phyloP scores from a whole-genome alignment of 2,329 filamentous ascomycete species.

The Aspergillus brasiliensis region DNA sequence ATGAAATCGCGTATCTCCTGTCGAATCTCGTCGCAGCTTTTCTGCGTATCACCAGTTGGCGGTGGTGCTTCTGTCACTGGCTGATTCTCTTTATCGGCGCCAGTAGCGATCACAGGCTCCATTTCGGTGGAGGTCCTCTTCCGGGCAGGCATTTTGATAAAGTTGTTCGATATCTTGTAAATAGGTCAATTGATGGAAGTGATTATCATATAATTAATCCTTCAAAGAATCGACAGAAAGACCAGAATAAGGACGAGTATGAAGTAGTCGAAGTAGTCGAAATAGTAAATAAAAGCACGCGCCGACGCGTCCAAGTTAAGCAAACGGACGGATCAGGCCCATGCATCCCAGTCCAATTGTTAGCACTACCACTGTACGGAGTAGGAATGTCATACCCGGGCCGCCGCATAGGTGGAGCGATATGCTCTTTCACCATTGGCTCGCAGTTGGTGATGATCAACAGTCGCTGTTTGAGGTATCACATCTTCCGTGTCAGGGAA shows the following conservation, averaged over 20 bases:
- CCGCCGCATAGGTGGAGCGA: neutral
- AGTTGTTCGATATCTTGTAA: neutral
- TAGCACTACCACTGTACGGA: neutral
- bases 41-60: neutral
- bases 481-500: neutral
- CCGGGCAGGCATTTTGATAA: neutral
- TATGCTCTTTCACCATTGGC: neutral
- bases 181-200: neutral
- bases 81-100: constrained; percentile 6
- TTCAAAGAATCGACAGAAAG: neutral
- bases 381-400: neutral
- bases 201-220: too few relatives aligned
- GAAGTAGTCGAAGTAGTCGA: neutral
- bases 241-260: neutral
- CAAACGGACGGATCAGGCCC: neutral
- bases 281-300: neutral
- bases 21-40: constrained; percentile 40
- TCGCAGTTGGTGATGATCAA: neutral
- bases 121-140: neutral
- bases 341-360: too few relatives aligned
- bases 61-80: neutral
- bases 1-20: constrained; percentile 48
- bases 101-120: neutral
- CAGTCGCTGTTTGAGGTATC: neutral
- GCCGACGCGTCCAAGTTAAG: neutral